phyloP scores from a whole-genome alignment of 495 filamentous ascomycete species.

The Trichoderma virens region DNA sequence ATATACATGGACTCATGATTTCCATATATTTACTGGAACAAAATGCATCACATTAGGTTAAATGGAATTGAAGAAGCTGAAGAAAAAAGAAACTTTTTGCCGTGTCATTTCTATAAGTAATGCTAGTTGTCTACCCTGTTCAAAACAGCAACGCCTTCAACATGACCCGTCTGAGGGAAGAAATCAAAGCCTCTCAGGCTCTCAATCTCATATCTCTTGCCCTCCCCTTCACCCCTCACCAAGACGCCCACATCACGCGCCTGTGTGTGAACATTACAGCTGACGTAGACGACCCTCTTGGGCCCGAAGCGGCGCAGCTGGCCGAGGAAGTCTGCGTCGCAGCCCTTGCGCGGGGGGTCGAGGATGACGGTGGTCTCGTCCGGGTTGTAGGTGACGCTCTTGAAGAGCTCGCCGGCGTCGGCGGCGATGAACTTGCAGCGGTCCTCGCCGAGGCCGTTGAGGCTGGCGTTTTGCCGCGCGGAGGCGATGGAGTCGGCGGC shows the following conservation, averaged over 20 bases:
- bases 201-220: constrained; percentile 73
- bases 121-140: constrained; percentile 35
- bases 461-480: constrained; percentile 65
- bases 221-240: constrained; percentile 50
- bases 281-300: constrained; percentile 79
- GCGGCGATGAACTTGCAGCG: constrained; percentile 72
- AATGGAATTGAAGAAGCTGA: background rate
- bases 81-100: too few species aligned
- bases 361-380: constrained; percentile 84
- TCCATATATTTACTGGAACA: background rate
- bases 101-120: too few species aligned
- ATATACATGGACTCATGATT: background rate
- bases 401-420: constrained; percentile 77
- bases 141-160: constrained; percentile 86
- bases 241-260: constrained; percentile 83
- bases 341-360: constrained; percentile 92
- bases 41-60: background rate
- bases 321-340: constrained; percentile 71
- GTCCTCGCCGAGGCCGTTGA: constrained; percentile 56
- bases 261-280: constrained; percentile 96
- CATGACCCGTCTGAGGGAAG: constrained; percentile 96
- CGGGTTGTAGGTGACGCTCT: constrained; percentile 56
- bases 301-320: constrained; percentile 75
- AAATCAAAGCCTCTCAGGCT: constrained; percentile 92
- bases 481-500: constrained; percentile 62